These are phyloP conservation scores for Auriscalpium orientale DNA, from an alignment of 768 basidiomycete species.

Conservation along the genomic window DNA sequence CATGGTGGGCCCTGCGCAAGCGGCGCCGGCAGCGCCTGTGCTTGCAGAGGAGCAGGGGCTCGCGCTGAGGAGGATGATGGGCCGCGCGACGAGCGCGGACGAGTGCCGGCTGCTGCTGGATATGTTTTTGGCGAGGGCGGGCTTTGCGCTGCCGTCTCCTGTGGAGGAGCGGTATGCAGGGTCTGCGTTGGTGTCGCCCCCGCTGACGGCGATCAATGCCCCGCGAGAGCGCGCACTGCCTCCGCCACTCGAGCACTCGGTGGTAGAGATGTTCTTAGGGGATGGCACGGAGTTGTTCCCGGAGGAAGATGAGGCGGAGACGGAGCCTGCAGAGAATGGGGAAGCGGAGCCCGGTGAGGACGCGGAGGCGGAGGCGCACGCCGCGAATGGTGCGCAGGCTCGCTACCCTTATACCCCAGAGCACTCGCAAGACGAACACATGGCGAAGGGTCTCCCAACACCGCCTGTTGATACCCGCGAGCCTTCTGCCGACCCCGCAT, in stretches of 20 bases:
- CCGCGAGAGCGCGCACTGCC: no score
- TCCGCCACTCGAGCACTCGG: neutral
- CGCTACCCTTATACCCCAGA: neutral
- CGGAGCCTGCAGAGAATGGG: no score
- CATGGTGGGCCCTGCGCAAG: no score
- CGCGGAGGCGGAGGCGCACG: neutral
- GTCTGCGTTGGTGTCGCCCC: neutral
- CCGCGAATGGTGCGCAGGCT: neutral
- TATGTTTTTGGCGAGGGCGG: constrained; percentile 53
- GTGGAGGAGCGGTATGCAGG: neutral
- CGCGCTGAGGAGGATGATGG: constrained; percentile 62
- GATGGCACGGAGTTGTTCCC: neutral
- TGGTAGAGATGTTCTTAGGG: neutral
- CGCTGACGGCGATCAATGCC: neutral
- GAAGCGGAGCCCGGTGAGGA: no score
- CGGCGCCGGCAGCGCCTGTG: constrained; percentile 19
- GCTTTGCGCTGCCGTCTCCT: constrained; percentile 1
- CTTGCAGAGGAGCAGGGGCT: constrained; percentile 41
- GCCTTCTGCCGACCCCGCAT: neutral
- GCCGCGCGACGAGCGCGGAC: constrained; percentile 62
- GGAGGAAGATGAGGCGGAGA: no score
- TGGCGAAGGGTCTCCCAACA: neutral
- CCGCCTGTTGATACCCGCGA: neutral
- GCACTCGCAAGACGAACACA: neutral
- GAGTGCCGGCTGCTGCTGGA: constrained; percentile 84